phyloP scores from a whole-genome alignment of 495 filamentous ascomycete genomes.

The Penicillium egyptiacum region DNA sequence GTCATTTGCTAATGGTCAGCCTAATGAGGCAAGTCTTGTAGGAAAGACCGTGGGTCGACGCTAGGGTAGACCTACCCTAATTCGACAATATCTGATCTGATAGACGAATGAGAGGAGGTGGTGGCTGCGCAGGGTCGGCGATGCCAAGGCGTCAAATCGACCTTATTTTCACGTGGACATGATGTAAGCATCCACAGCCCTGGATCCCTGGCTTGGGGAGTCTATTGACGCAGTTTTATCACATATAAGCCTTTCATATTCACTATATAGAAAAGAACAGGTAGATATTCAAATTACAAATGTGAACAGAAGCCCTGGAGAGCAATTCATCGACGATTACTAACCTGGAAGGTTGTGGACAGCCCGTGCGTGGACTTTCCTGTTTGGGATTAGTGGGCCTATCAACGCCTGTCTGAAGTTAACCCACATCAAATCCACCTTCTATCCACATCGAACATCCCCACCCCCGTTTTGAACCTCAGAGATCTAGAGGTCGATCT shows the following conservation, averaged over 20 bases:
- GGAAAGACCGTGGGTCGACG: background rate
- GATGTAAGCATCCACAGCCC: background rate
- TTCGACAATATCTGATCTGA: slow-evolving; percentile 8
- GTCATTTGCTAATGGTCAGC: background rate
- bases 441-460: background rate
- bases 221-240: no score
- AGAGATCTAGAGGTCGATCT: slow-evolving; percentile 17
- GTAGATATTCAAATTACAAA: background rate
- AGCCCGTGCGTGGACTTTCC: slow-evolving; percentile 25
- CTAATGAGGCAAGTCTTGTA: slow-evolving; percentile 10
- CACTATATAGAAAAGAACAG: background rate
- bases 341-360: background rate
- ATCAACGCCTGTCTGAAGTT: background rate
- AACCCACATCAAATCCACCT: background rate
- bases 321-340: background rate
- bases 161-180: slow-evolving; percentile 13
- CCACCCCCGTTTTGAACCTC: slow-evolving; percentile 7
- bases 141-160: slow-evolving; percentile 14
- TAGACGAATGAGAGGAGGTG: background rate
- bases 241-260: background rate
- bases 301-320: background rate
- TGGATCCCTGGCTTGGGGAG: no score
- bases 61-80: slow-evolving; percentile 8
- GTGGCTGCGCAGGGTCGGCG: background rate
- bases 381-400: slow-evolving; percentile 14